Base-by-base conservation (phyloP, 2,329 filamentous ascomycete genomes). In the Sporothrix protearum region DNA sequence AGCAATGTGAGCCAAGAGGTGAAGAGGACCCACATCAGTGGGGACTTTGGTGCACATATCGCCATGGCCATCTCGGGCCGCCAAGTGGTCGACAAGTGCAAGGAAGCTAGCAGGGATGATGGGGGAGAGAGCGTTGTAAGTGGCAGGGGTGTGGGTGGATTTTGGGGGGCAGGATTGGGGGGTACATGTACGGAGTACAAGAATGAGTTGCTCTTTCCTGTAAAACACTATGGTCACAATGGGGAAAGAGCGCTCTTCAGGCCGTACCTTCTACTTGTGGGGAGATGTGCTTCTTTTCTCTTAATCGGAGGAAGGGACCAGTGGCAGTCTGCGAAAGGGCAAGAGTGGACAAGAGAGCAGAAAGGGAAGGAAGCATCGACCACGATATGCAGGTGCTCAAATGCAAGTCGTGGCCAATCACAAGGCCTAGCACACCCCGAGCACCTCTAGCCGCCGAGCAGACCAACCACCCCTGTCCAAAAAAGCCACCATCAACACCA, bases 391-490 rank as follows among this genome's bases (percentile, higher is more conserved):
- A 59, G 51, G 67, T 69, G 67, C 49, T 57, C 51, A 49, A 61
- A 25, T 47, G 55, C 55, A 47, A 12, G 45, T 16, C 5, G 45
- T 39, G n/a, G 57, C 69, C 69, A 70, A 70, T 70, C 69, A 70
- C 45, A 19, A n/a, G 69, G 45, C 14, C 12, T 6, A 70, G 69
- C 69, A 70, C 64, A 67, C 45, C 14, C 39, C 42, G 66, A 49
- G 42, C 68, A 70, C 45, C 55, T 70, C n/a, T 70, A 70, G 42
- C 57, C 69, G 69, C 69, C 57, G 69, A 63, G 55, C 68, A 68
- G 57, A 42, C n/a, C 53, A 16, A 49, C 19, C 22, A 49, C 53
- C 55, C 68, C 55, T 70, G 53, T 51, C 45, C 42, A 36, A 30
- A 36, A 33, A 49, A 67, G 63, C 64, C 45, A 51, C 28, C 45